These are phyloP conservation scores for Fusarium setosum DNA, from an alignment of 2,329 filamentous ascomycete species.

Conservation along the genomic window DNA sequence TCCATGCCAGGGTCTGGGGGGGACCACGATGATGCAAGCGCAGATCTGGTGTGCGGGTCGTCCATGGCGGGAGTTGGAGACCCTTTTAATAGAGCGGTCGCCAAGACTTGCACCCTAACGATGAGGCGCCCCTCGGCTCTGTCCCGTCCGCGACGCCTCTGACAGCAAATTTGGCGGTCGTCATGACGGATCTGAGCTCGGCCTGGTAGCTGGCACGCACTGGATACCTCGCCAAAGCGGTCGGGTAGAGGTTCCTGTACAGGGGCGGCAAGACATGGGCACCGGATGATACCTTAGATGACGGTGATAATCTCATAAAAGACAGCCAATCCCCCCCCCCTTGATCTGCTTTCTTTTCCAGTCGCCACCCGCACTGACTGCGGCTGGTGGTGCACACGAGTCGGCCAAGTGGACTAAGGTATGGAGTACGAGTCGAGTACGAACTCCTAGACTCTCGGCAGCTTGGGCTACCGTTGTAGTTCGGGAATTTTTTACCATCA, in stretches of 20 bases:
- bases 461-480: not conserved
- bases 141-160: not conserved
- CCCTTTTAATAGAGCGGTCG: conserved; percentile 1
- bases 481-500: conserved; percentile 18
- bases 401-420: conserved; percentile 24
- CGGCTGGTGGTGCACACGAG: conserved; percentile 15
- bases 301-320: conserved; percentile 2
- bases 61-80: conserved; percentile 8
- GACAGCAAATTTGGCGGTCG: not conserved
- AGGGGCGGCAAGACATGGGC: not conserved
- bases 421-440: conserved; percentile 17
- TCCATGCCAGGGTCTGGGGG: conserved; percentile 19
- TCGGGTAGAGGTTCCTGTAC: not conserved
- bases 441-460: conserved; percentile 14
- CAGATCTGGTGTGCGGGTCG: conserved; percentile 21
- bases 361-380: conserved; percentile 20
- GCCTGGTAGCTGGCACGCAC: not conserved
- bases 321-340: conserved; percentile 5
- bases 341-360: conserved; percentile 12
- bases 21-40: conserved; percentile 25
- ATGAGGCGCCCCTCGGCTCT: not conserved
- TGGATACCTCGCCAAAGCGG: not conserved
- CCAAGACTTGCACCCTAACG: conserved; percentile 1
- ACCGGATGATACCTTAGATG: not conserved
- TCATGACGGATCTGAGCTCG: not conserved